phyloP scores from a whole-genome alignment of 2,329 filamentous ascomycete genomes.

The Neopestalotiopsis rosae region DNA sequence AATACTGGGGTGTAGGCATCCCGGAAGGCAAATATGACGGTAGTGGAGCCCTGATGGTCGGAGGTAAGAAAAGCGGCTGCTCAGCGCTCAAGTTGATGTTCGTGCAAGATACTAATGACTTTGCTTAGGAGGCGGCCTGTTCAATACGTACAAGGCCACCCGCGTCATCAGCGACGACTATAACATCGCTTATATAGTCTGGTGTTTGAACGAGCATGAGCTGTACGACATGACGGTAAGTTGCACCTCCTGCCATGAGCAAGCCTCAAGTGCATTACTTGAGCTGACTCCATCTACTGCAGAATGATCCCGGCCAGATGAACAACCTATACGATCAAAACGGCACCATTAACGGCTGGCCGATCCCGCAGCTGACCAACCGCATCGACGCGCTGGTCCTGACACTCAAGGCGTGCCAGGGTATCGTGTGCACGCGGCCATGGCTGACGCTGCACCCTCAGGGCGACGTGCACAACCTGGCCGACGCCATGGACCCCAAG shows the following conservation, averaged over 20 bases:
- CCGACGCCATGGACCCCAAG: constrained; percentile 50
- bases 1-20: constrained; percentile 53
- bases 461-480: constrained; percentile 54
- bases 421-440: constrained; percentile 55
- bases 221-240: constrained; percentile 65
- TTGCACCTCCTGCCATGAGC: not conserved
- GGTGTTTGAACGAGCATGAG: constrained; percentile 72
- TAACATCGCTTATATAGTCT: constrained; percentile 69
- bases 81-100: not conserved
- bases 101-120: not conserved
- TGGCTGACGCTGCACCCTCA: constrained; percentile 62
- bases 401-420: constrained; percentile 66
- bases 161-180: constrained; percentile 61
- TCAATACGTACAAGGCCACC: constrained; percentile 67
- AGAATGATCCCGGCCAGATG: constrained; percentile 59
- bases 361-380: constrained; percentile 45
- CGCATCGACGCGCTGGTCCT: constrained; percentile 64
- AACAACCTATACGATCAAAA: constrained; percentile 44
- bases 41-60: not conserved
- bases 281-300: not conserved
- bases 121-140: constrained; percentile 22
- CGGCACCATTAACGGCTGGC: constrained; percentile 36
- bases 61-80: not conserved
- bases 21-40: constrained; percentile 16
- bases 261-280: not conserved